These are phyloP conservation scores for Botrytis porri DNA, from an alignment of 2,329 filamentous ascomycete genomes.

Conservation along the genomic window DNA sequence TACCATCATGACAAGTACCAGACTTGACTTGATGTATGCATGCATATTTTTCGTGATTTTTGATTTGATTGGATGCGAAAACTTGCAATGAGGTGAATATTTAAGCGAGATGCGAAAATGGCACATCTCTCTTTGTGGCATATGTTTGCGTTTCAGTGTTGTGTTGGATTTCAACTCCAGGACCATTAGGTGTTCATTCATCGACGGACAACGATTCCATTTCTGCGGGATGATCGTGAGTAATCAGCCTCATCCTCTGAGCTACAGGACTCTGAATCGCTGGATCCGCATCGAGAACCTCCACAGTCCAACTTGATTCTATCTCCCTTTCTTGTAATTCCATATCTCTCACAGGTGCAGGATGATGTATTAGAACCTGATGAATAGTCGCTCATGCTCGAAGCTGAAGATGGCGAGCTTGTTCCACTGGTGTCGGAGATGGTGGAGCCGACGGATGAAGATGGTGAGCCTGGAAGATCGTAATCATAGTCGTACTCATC, in stretches of 20 bases:
- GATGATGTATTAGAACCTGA: conserved; percentile 65
- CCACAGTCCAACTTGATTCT: conserved; percentile 96
- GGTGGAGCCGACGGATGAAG: conserved; percentile 70
- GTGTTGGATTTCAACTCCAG: conserved; percentile 22
- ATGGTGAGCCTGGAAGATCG: conserved; percentile 56
- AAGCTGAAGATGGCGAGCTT: conserved; percentile 71
- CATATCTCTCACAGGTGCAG: conserved; percentile 95
- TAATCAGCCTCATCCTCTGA: conserved; percentile 62
- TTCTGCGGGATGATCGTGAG: conserved; percentile 56
- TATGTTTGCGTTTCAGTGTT: conserved; percentile 13
- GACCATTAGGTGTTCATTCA: conserved; percentile 24
- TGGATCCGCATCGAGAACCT: conserved; percentile 81
- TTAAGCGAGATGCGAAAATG: not conserved
- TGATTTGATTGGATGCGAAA: not conserved
- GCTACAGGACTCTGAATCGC: conserved; percentile 65
- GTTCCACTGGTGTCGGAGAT: conserved; percentile 65
- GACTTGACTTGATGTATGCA: conserved; percentile 28
- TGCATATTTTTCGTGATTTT: conserved; percentile 17
- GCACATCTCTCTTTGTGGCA: conserved; percentile 7
- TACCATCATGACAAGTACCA: conserved; percentile 26
- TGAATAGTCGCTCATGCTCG: conserved; percentile 71
- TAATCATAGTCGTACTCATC: conserved; percentile 54
- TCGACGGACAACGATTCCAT: conserved; percentile 57
- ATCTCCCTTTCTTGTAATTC: conserved; percentile 89
- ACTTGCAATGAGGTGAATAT: conserved; percentile 25